These are phyloP conservation scores for Prunus padus DNA, from an alignment of 306 rosid species.

Conservation along the genomic window DNA sequence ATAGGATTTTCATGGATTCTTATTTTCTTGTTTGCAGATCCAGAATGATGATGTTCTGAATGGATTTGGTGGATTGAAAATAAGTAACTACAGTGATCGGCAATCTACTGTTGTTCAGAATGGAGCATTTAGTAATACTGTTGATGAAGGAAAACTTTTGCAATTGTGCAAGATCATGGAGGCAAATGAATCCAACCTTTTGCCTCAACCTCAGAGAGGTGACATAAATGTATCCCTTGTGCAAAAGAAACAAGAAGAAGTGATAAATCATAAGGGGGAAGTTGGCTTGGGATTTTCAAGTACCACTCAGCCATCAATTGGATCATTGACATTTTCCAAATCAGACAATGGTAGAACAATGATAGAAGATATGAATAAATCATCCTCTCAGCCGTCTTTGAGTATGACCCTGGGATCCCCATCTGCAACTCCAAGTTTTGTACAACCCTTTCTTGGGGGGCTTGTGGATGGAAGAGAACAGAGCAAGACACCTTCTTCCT, in stretches of 20 bases:
- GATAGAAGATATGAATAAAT: constrained; percentile 51
- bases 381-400: constrained; percentile 61
- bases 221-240: constrained; percentile 36
- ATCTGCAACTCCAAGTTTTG: constrained; percentile 42
- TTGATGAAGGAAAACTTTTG: constrained; percentile 78
- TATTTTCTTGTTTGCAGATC: constrained; percentile 44
- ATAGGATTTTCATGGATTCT: constrained; percentile 16
- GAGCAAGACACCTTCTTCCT: constrained; percentile 52
- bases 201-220: constrained; percentile 52
- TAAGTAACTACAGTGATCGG: constrained; percentile 41
- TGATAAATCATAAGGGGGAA: constrained; percentile 41
- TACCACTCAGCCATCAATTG: constrained; percentile 47
- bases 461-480: constrained; percentile 56
- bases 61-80: constrained; percentile 42
- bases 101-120: constrained; percentile 49
- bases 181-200: constrained; percentile 58
- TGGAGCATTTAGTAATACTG: constrained; percentile 36
- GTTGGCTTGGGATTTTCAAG: constrained; percentile 52
- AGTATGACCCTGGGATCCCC: constrained; percentile 72
- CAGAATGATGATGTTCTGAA: constrained; percentile 46
- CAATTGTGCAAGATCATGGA: constrained; percentile 80
- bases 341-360: constrained; percentile 50
- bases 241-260: constrained; percentile 41
- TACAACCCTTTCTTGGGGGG: constrained; percentile 49
- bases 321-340: constrained; percentile 46